These are phyloP conservation scores for Tetraselmis chui DNA, from an alignment of 139 green algal species.

Conservation along the genomic window DNA sequence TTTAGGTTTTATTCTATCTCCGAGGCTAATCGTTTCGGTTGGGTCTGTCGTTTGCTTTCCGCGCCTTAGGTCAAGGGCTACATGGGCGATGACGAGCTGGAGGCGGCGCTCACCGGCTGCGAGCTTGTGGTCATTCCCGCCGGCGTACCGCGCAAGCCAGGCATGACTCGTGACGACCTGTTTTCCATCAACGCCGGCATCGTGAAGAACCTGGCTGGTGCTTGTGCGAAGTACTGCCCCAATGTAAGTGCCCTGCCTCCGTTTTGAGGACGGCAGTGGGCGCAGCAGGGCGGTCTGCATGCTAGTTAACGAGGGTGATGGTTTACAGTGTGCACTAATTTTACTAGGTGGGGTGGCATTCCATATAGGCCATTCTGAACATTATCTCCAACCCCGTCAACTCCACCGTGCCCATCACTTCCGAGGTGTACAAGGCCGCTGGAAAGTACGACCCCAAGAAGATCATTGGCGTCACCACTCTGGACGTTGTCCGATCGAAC, in stretches of 20 bases:
- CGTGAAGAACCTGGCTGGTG: constrained; percentile 79
- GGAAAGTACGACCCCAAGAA: constrained; percentile 36
- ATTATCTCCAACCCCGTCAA: constrained; percentile 99
- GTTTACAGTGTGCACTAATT: too few relatives aligned
- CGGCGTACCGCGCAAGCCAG: constrained; percentile 91
- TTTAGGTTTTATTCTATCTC: background rate
- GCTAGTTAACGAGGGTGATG: too few relatives aligned
- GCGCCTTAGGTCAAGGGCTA: constrained; percentile 56
- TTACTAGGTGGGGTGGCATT: too few relatives aligned
- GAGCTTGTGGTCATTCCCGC: constrained; percentile 95
- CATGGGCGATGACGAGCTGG: constrained; percentile 73
- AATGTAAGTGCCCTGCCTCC: too few relatives aligned
- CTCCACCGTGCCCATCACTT: constrained; percentile 93
- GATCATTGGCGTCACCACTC: constrained; percentile 63
- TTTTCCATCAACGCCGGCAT: constrained; percentile 99
- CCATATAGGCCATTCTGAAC: constrained; percentile 45
- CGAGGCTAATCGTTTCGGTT: background rate
- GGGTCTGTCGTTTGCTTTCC: background rate
- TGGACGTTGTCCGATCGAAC: constrained; percentile 87
- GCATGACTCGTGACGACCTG: constrained; percentile 98
- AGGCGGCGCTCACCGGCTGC: constrained; percentile 62
- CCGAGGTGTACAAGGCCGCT: constrained; percentile 82
- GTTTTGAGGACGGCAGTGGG: too few relatives aligned
- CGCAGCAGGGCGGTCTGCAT: too few relatives aligned
- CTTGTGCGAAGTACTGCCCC: constrained; percentile 65